A percentile compares a stretch with the other conserved stretches of the same genome.
Conservation (phyloP, 768 basidiomycete genomes). For the Lactarius deliciosus region DNA sequence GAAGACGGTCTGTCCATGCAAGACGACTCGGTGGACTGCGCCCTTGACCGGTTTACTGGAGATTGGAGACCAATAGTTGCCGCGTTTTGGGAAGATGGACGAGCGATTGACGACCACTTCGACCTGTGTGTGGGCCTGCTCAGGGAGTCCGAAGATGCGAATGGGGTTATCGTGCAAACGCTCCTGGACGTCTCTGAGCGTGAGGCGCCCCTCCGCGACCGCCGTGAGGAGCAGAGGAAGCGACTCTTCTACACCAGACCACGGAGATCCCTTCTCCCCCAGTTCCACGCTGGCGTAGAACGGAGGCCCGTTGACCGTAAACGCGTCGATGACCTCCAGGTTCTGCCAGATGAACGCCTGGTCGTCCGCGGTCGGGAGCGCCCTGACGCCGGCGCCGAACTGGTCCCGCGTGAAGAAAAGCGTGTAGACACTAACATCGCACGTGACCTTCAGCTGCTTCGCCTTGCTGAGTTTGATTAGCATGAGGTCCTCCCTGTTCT, state of each 20-base stretch:
- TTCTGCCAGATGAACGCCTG: conserved; percentile 86
- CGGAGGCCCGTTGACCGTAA: conserved; percentile 86
- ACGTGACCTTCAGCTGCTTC: conserved; percentile 91
- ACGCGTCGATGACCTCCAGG: conserved; percentile 80
- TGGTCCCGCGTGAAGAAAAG: conserved; percentile 83
- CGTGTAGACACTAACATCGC: conserved; percentile 90
- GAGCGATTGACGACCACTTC: conserved; percentile 89
- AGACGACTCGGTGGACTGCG: conserved; percentile 84
- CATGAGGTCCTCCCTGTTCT: conserved; percentile 79
- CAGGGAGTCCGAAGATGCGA: conserved; percentile 86
- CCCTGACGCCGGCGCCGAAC: conserved; percentile 53
- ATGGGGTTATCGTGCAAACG: conserved; percentile 91
- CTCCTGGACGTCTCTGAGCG: conserved; percentile 76
- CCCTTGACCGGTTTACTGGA: conserved; percentile 62
- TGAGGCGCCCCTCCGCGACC: conserved; percentile 73
- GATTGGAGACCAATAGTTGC: conserved; percentile 80
- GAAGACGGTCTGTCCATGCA: conserved; percentile 86
- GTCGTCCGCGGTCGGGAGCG: conserved; percentile 71
- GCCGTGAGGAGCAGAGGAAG: conserved; percentile 87
- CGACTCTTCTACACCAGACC: conserved; percentile 84
- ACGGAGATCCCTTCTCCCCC: conserved; percentile 57
- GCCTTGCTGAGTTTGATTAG: conserved; percentile 94
- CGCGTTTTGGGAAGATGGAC: conserved; percentile 51
- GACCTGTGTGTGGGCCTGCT: conserved; percentile 82
- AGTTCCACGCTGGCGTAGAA: conserved; percentile 68